phyloP scores from a whole-genome alignment of 768 basidiomycete genomes.

The Lactifluus rugatus region DNA sequence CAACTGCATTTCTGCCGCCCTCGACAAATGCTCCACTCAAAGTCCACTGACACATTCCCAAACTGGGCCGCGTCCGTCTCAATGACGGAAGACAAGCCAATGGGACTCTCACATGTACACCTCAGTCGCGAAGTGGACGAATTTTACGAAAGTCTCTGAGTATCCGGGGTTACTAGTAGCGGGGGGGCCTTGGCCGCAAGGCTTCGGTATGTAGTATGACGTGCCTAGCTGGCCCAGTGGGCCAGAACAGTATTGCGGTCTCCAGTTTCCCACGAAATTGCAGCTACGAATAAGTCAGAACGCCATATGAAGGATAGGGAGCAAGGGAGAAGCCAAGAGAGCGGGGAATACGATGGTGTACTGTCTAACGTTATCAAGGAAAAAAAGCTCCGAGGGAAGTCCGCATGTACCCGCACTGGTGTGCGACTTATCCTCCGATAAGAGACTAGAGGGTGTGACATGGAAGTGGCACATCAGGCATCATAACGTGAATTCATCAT shows the following conservation, averaged over 20 bases:
- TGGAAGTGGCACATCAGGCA: too few species aligned
- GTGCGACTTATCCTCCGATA: background rate
- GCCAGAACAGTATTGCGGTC: background rate
- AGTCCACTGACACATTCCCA: slow-evolving; percentile 11
- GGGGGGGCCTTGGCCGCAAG: background rate
- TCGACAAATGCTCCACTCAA: slow-evolving; percentile 12
- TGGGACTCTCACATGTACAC: slow-evolving; percentile 9
- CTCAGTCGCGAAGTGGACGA: slow-evolving; percentile 6
- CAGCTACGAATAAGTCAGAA: background rate
- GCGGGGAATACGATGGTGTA: background rate
- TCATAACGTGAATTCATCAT: too few species aligned
- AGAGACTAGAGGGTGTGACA: too few species aligned
- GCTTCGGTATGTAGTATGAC: background rate
- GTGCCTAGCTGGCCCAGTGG: slow-evolving; percentile 1
- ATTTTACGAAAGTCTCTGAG: slow-evolving; percentile 3
- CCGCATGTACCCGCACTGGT: background rate
- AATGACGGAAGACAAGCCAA: background rate
- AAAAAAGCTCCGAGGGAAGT: background rate
- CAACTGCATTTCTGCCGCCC: background rate
- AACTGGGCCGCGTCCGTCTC: background rate
- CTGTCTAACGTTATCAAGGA: background rate
- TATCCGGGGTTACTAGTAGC: background rate
- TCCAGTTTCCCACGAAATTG: slow-evolving; percentile 1
- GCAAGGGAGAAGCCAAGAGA: background rate
- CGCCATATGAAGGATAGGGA: background rate